Evolutionary conservation across 2,329 filamentous ascomycete genomes (phyloP), one percentile per base, ranked within the genome.

Genomic region (Phialophora macrospora): DNA sequence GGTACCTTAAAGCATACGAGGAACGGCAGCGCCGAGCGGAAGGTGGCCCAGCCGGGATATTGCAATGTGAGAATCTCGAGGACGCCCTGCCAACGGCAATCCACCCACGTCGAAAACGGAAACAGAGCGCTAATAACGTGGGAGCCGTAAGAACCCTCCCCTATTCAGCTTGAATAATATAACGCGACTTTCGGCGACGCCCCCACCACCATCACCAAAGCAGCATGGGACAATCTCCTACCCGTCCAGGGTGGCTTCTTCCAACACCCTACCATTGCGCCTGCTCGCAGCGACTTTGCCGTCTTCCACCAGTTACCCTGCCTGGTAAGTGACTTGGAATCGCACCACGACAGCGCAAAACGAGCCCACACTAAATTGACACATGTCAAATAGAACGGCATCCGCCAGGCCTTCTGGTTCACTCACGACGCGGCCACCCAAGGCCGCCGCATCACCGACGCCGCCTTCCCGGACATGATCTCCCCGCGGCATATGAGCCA

Each of bases 391-490:
- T 32, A 55, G 52, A 55, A 55, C 28, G 52, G 52, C 26, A 55
- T 55, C 52, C 22, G 52, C 28, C 52, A 55, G 20, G 52, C 52
- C 4, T 55, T 30, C 30, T 55, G 52, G 52, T 55, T 55, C 20
- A 34, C 52, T 4, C 52, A 38, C 14, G 52, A 30, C 52, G 28
- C 26, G 24, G 26, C 17, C 17, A n/a, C n/a, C 22, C 17, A 48
- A 12, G 44, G 44, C 44, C 17, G n/a, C 44, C 17, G 44, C n/a
- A 12, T 32, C 52, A 32, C 14, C 24, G 52, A 30, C 51, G 51
- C n/a, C 4, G 52, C 38, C 11, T n/a, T 55, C 14, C 26, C 52
- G 9, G 52, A 55, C 5, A 55, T 55, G 52, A 55, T 55, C 30
- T 55, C 52, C 6, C 26, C n/a, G 3, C 28, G 26, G 24, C 52